These are phyloP conservation scores for Populus tremula DNA, from an alignment of 345 rosid species.

Conservation along the genomic window DNA sequence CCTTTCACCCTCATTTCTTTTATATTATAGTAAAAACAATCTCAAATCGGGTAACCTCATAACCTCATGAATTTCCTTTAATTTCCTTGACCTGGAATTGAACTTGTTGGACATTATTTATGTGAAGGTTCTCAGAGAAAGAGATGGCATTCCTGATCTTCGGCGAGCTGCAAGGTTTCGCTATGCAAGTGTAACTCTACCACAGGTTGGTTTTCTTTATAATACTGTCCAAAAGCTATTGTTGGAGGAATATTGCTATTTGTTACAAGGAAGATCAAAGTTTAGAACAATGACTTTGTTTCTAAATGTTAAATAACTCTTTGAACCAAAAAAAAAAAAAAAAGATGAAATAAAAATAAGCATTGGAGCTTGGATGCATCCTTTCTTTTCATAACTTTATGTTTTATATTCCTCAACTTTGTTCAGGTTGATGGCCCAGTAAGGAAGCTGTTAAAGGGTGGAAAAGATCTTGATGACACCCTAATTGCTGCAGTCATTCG, in stretches of 20 bases:
- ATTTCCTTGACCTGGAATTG: not conserved
- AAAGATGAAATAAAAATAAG: not conserved
- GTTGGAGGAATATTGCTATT: not conserved
- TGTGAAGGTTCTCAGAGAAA: slow-evolving; percentile 69
- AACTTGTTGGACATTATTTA: slow-evolving; percentile 19
- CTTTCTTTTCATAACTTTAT: slow-evolving; percentile 12
- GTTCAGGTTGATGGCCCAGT: slow-evolving; percentile 60
- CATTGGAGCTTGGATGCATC: not conserved
- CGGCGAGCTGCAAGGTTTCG: slow-evolving; percentile 82
- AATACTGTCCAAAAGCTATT: not conserved
- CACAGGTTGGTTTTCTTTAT: slow-evolving; percentile 63
- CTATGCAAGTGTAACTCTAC: slow-evolving; percentile 64
- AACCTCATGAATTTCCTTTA: not conserved
- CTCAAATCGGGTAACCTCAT: not conserved
- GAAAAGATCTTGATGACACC: slow-evolving; percentile 65
- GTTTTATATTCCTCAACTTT: slow-evolving; percentile 21
- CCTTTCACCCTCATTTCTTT: too few species aligned
- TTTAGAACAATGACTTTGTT: slow-evolving; percentile 10
- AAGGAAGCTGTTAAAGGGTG: slow-evolving; percentile 60
- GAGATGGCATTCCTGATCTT: slow-evolving; percentile 92
- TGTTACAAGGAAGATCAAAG: slow-evolving; percentile 8
- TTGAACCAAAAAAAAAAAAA: slow-evolving; percentile 8
- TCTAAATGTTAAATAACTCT: slow-evolving; percentile 9
- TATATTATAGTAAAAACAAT: not conserved
- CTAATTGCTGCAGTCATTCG: slow-evolving; percentile 68